These are phyloP conservation scores for Globisporangium uncinulatum DNA, from an alignment of 352 stramenopile genomes.

Conservation along the genomic window DNA sequence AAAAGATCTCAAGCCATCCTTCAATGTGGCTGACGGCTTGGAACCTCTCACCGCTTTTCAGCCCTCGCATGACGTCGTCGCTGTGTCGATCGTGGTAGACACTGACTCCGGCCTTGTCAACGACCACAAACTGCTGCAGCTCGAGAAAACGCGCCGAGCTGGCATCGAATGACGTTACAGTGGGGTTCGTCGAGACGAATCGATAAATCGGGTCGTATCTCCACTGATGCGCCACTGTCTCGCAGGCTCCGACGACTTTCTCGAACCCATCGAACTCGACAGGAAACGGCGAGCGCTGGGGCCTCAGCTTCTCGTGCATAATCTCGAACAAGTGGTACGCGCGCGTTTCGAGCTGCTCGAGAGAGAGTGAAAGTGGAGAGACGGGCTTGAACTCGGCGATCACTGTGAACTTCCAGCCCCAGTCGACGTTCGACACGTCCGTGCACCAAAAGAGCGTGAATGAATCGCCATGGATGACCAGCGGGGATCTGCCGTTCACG, in stretches of 20 bases:
- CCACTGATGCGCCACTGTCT: constrained; percentile 1
- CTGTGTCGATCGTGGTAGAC: constrained; percentile 20
- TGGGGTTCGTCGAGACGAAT: constrained; percentile 16
- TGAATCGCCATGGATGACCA: constrained; percentile 70
- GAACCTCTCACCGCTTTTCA: constrained; percentile 22
- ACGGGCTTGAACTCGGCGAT: constrained; percentile 49
- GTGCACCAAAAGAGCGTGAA: constrained; percentile 85
- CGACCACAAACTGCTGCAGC: constrained; percentile 21
- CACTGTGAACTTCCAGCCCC: constrained; percentile 83
- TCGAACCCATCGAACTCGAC: constrained; percentile 56
- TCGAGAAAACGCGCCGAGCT: not conserved
- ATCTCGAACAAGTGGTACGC: constrained; percentile 64
- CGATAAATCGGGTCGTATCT: constrained; percentile 22
- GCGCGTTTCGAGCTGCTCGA: constrained; percentile 55
- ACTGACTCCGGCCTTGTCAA: constrained; percentile 15
- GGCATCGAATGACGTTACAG: not conserved
- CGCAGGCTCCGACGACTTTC: constrained; percentile 13
- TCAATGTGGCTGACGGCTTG: constrained; percentile 8
- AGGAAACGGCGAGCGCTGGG: constrained; percentile 28
- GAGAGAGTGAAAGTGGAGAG: constrained; percentile 31
- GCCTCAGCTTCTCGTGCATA: constrained; percentile 53
- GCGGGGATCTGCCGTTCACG: constrained; percentile 35
- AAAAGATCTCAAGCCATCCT: constrained; percentile 31
- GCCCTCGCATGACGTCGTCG: constrained; percentile 10
- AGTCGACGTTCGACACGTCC: constrained; percentile 85